Conservation (phyloP, 768 basidiomycete species). For the Tricholomella constricta region DNA sequence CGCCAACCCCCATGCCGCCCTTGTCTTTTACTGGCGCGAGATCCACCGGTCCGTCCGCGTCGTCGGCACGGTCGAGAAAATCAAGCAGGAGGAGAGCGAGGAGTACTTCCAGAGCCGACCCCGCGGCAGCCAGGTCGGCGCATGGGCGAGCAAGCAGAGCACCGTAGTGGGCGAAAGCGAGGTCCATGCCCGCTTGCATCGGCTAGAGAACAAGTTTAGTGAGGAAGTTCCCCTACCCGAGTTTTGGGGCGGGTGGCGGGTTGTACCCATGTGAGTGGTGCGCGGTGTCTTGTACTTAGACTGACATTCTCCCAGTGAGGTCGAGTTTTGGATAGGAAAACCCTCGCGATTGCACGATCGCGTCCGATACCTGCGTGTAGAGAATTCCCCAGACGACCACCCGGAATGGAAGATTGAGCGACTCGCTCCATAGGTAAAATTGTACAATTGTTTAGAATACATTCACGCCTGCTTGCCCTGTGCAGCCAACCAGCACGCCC, state of each 20-base stretch:
- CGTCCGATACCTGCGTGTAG: constrained; percentile 68
- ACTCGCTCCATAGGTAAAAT: constrained; percentile 65
- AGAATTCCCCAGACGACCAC: constrained; percentile 46
- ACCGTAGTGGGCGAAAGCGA: constrained; percentile 72
- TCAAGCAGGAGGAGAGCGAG: constrained; percentile 70
- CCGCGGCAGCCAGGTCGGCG: constrained; percentile 81
- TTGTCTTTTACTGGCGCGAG: constrained; percentile 93
- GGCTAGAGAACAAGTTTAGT: constrained; percentile 59
- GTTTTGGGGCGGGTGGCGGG: constrained; percentile 96
- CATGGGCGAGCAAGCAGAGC: constrained; percentile 94
- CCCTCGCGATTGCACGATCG: constrained; percentile 94
- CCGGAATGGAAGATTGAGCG: constrained; percentile 78
- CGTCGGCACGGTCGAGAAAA: constrained; percentile 81
- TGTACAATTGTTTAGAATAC: constrained; percentile 18
- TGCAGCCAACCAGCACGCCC: constrained; percentile 43
- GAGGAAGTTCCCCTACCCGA: constrained; percentile 75
- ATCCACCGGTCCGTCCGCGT: constrained; percentile 80
- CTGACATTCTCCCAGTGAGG: constrained; percentile 58
- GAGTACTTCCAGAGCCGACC: constrained; percentile 86
- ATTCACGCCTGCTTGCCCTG: constrained; percentile 29
- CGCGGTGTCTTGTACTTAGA: too few species aligned
- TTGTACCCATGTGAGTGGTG: constrained; percentile 61
- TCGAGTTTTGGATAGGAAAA: constrained; percentile 98
- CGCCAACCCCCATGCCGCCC: constrained; percentile 75
- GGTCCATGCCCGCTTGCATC: constrained; percentile 60